Evolutionary conservation across 2,329 filamentous ascomycete genomes (phyloP).

Genomic region (Colletotrichum spinosum): DNA sequence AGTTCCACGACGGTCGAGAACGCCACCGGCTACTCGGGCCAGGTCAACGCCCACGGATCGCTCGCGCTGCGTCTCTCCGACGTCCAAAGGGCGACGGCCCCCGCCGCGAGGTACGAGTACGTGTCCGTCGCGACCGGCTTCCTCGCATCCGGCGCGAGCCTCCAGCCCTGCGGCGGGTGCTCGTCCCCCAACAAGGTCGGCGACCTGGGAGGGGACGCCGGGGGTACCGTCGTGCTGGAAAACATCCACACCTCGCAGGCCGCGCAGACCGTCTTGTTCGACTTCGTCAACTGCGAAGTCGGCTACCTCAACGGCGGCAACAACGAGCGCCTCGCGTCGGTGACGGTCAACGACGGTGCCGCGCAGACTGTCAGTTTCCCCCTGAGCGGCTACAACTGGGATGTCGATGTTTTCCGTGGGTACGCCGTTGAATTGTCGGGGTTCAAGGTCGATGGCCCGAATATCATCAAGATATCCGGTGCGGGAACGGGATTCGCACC

Average conservation of each 20-base stretch:
- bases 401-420: neutral
- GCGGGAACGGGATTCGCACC: conserved; percentile 7
- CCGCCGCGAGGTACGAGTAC: neutral
- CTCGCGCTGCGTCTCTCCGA: conserved; percentile 5
- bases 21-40: neutral
- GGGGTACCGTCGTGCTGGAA: neutral
- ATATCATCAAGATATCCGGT: conserved; percentile 16
- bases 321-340: neutral
- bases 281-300: conserved; percentile 2
- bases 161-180: neutral
- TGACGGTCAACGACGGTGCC: neutral
- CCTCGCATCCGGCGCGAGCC: neutral
- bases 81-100: neutral
- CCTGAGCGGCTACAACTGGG: conserved; percentile 5
- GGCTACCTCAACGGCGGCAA: neutral
- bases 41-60: conserved; percentile 12
- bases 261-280: conserved; percentile 8
- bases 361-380: neutral
- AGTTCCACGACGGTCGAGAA: neutral
- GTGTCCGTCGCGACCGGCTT: neutral
- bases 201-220: neutral
- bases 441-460: conserved; percentile 1
- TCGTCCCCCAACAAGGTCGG: conserved; percentile 9
- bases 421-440: conserved; percentile 9
- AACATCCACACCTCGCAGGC: conserved; percentile 3